Conservation (phyloP, 176 grass and related monocot genomes). For the Cocos nucifera region DNA sequence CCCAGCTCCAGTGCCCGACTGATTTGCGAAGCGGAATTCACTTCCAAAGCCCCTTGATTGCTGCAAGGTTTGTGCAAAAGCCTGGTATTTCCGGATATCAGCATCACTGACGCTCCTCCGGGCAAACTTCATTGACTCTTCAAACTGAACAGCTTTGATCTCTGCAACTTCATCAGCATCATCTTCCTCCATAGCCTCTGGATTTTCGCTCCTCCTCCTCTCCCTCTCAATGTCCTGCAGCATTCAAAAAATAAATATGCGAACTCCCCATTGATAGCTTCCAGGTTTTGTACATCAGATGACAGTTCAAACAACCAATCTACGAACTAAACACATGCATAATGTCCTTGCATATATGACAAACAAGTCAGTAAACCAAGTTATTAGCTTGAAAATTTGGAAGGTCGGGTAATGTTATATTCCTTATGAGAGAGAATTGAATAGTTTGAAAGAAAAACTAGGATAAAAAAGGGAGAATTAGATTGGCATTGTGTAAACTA, state of each 20-base stretch:
- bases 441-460: too few species aligned
- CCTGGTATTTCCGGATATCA: constrained; percentile 50
- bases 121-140: constrained; percentile 54
- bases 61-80: constrained; percentile 59
- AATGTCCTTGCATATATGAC: too few species aligned
- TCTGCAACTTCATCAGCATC: constrained; percentile 23
- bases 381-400: too few species aligned
- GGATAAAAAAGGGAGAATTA: too few species aligned
- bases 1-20: constrained; percentile 6
- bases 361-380: too few species aligned
- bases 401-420: too few species aligned
- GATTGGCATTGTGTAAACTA: too few species aligned
- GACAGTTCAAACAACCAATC: too few species aligned
- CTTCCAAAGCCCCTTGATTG: constrained; percentile 52
- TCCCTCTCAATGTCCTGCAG: constrained; percentile 34
- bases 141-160: constrained; percentile 46
- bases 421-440: too few species aligned
- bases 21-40: constrained; percentile 42
- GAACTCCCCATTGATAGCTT: too few species aligned
- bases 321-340: too few species aligned
- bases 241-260: not conserved
- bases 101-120: constrained; percentile 45
- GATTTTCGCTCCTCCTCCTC: constrained; percentile 17
- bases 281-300: too few species aligned
- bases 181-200: constrained; percentile 33